Percentiles rank a stretch among this genome's conserved stretches.
These are phyloP conservation scores for Exobasidium rhododendri DNA, from an alignment of 1,284 basidiomycete species.

Conservation along the genomic window DNA sequence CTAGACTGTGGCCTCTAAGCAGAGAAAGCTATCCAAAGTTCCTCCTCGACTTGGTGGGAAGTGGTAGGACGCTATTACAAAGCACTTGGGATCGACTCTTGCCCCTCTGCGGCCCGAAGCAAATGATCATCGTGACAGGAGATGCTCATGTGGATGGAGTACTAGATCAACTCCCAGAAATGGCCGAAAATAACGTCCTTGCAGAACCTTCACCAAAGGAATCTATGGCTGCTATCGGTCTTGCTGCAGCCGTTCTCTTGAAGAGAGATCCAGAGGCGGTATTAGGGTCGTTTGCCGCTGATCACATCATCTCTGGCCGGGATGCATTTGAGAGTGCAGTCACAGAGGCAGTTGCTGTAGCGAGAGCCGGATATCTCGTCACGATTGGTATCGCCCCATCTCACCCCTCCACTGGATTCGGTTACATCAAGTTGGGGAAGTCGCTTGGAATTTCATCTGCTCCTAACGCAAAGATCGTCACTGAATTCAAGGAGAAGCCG, in stretches of 20 bases:
- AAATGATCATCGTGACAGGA: slow-evolving; percentile 19
- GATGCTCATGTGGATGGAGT: slow-evolving; percentile 15
- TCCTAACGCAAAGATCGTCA: slow-evolving; percentile 50
- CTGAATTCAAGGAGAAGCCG: slow-evolving; percentile 56
- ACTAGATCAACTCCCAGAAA: slow-evolving; percentile 17
- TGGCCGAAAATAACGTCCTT: slow-evolving; percentile 14
- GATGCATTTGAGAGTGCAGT: slow-evolving; percentile 53
- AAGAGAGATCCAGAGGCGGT: slow-evolving; percentile 51
- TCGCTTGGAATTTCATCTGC: slow-evolving; percentile 34
- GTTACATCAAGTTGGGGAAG: slow-evolving; percentile 54
- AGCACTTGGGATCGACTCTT: slow-evolving; percentile 21
- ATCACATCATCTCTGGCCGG: slow-evolving; percentile 53
- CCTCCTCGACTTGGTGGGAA: slow-evolving; percentile 18
- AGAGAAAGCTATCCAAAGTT: slow-evolving; percentile 22
- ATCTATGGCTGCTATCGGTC: slow-evolving; percentile 28
- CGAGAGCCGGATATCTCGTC: slow-evolving; percentile 50
- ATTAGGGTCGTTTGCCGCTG: slow-evolving; percentile 52
- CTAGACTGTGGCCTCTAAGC: slow-evolving; percentile 18
- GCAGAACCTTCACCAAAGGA: slow-evolving; percentile 22
- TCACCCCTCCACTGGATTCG: slow-evolving; percentile 53
- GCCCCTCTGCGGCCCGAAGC: slow-evolving; percentile 8
- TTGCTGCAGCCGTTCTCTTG: slow-evolving; percentile 50
- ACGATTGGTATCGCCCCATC: slow-evolving; percentile 55
- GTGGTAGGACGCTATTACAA: slow-evolving; percentile 17
- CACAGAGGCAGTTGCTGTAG: slow-evolving; percentile 50